Evolutionary conservation across 176 grass and related monocot species (phyloP).

Genomic region (Carex myosuroides): DNA sequence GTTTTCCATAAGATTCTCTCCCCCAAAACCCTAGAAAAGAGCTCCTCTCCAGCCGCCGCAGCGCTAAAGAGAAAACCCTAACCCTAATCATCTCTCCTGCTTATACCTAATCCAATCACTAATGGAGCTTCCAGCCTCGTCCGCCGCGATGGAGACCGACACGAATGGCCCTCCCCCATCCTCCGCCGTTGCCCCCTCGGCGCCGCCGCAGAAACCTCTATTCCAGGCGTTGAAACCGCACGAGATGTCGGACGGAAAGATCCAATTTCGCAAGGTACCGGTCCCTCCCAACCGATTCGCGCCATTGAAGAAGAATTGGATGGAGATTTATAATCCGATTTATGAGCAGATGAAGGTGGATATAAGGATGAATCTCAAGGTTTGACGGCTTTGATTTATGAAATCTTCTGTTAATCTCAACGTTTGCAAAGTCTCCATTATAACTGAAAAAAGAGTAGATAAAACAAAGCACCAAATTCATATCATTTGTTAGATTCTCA

Average conservation of each 20-base stretch:
- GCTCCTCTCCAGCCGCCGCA: not conserved
- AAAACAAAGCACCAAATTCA: not conserved
- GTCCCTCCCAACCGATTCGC: constrained; percentile 47
- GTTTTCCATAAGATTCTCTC: not conserved
- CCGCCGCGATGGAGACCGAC: not conserved
- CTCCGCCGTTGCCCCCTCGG: not conserved
- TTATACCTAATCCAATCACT: not conserved
- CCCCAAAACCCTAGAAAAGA: constrained; percentile 18
- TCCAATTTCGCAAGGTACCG: constrained; percentile 50
- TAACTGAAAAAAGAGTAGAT: not conserved
- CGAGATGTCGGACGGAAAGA: constrained; percentile 62
- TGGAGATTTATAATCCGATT: constrained; percentile 65
- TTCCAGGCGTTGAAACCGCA: constrained; percentile 58
- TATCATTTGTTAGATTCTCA: not conserved
- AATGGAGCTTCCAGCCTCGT: not conserved
- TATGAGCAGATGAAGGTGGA: constrained; percentile 82
- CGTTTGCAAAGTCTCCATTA: not conserved
- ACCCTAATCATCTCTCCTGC: not conserved
- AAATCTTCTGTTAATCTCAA: not conserved
- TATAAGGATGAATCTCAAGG: constrained; percentile 94
- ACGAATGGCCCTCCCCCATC: not conserved
- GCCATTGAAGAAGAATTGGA: constrained; percentile 53
- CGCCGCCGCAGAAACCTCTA: constrained; percentile 23
- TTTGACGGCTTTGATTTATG: not conserved
- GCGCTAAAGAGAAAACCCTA: not conserved